Evolutionary conservation across 805 yeast genomes (phyloP).

Genomic region (Wickerhamomyces strasburgensis): DNA sequence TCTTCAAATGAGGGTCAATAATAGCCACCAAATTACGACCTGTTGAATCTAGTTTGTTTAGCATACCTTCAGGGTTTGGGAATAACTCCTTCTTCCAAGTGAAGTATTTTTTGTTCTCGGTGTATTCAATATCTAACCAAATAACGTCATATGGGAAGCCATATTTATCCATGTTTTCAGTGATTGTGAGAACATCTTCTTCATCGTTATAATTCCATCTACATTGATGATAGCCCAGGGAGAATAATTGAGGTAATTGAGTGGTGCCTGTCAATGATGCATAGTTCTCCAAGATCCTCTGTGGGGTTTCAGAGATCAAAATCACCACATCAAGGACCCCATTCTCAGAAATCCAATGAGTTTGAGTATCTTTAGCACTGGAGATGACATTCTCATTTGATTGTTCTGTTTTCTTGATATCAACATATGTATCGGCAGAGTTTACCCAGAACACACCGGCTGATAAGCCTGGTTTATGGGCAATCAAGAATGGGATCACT

Average conservation of each 20-base stretch:
- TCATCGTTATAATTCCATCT: conserved; percentile 96
- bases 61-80: conserved; percentile 70
- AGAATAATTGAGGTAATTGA: conserved; percentile 66
- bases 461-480: conserved; percentile 50
- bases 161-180: conserved; percentile 61
- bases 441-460: conserved; percentile 89
- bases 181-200: conserved; percentile 73
- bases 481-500: conserved; percentile 81
- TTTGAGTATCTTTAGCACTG: conserved; percentile 27
- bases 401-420: conserved; percentile 42
- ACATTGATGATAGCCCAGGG: conserved; percentile 92
- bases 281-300: conserved; percentile 53
- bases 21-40: conserved; percentile 81
- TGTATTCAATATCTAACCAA: conserved; percentile 94
- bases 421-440: conserved; percentile 88
- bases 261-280: conserved; percentile 70
- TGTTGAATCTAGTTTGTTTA: conserved; percentile 56
- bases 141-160: conserved; percentile 84
- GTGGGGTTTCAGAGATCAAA: conserved; percentile 55
- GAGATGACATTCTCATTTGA: conserved; percentile 11
- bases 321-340: conserved; percentile 77
- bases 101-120: conserved; percentile 81
- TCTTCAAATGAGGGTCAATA: conserved; percentile 88
- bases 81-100: conserved; percentile 80
- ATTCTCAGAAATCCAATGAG: conserved; percentile 94